These are phyloP conservation scores for Salix suchowensis DNA, from an alignment of 345 rosid species.

Conservation along the genomic window DNA sequence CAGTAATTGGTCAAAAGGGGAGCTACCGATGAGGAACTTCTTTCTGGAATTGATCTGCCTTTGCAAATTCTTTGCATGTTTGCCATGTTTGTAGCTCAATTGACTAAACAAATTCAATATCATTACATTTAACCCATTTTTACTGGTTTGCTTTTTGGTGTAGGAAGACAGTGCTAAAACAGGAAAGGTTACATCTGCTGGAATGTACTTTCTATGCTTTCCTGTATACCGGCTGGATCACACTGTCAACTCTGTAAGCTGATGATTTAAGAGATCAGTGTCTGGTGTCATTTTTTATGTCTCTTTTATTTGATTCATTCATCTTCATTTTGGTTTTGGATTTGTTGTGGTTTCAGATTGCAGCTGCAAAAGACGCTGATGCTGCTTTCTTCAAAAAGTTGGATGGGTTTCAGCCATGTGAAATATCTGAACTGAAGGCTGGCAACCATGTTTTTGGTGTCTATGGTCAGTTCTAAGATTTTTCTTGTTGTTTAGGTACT, in stretches of 20 bases:
- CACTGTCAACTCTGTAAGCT: slow-evolving; percentile 64
- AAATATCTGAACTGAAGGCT: slow-evolving; percentile 80
- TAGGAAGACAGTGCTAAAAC: slow-evolving; percentile 89
- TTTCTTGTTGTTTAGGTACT: slow-evolving; percentile 10
- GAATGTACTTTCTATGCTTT: slow-evolving; percentile 95
- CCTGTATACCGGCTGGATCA: slow-evolving; percentile 92
- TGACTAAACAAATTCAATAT: background rate
- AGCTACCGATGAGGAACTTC: background rate
- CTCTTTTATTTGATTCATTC: slow-evolving; percentile 13
- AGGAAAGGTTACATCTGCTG: slow-evolving; percentile 85
- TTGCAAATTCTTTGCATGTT: background rate
- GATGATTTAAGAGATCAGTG: background rate
- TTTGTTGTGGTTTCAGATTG: slow-evolving; percentile 40
- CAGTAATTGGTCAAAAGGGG: background rate
- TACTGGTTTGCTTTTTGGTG: slow-evolving; percentile 2
- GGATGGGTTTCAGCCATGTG: slow-evolving; percentile 96
- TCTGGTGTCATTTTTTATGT: background rate
- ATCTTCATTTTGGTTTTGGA: slow-evolving; percentile 4
- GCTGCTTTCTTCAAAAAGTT: slow-evolving; percentile 83
- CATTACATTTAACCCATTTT: background rate
- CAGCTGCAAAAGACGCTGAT: slow-evolving; percentile 89
- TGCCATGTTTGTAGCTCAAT: background rate
- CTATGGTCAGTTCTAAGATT: slow-evolving; percentile 60
- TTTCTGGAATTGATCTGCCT: background rate
- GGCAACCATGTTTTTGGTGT: slow-evolving; percentile 90